A percentile compares a stretch with the other conserved stretches of the same genome.
phyloP scores from a whole-genome alignment of 257 asterid genomes.

The Datura wrightii region DNA sequence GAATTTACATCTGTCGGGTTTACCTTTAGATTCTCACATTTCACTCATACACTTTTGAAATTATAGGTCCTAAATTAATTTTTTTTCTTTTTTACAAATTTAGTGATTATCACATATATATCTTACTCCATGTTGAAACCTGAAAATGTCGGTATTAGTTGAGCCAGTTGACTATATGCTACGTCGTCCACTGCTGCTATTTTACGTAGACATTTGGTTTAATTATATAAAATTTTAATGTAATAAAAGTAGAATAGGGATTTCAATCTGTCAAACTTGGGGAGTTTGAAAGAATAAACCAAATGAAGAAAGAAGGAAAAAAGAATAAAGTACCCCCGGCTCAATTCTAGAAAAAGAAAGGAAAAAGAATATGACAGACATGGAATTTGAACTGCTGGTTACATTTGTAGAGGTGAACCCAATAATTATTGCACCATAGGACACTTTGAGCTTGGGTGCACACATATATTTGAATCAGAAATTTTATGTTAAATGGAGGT shows the following conservation, averaged over 20 bases:
- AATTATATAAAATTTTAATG: not conserved
- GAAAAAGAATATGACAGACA: not conserved
- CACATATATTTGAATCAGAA: not conserved
- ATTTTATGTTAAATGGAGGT: not conserved
- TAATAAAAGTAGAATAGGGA: not conserved
- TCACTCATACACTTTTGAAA: not conserved
- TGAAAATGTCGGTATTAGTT: not conserved
- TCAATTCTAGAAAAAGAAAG: not conserved
- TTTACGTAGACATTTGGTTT: not conserved
- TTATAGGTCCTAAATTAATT: not conserved
- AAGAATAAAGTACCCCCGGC: not conserved
- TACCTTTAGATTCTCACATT: not conserved
- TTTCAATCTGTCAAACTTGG: not conserved
- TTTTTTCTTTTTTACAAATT: not conserved
- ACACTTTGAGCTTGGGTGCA: not conserved
- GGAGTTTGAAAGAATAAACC: not conserved
- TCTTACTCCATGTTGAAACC: not conserved
- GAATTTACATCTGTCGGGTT: not conserved
- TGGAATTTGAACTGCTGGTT: not conserved
- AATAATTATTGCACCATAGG: not conserved
- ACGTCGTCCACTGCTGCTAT: not conserved
- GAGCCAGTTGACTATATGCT: not conserved
- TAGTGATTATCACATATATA: not conserved
- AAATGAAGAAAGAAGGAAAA: not conserved
- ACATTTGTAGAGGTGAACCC: not conserved